A percentile compares a stretch with the other conserved stretches of the same genome.
Conservation (phyloP, 768 basidiomycete species). For the Lactarius hengduanensis region DNA sequence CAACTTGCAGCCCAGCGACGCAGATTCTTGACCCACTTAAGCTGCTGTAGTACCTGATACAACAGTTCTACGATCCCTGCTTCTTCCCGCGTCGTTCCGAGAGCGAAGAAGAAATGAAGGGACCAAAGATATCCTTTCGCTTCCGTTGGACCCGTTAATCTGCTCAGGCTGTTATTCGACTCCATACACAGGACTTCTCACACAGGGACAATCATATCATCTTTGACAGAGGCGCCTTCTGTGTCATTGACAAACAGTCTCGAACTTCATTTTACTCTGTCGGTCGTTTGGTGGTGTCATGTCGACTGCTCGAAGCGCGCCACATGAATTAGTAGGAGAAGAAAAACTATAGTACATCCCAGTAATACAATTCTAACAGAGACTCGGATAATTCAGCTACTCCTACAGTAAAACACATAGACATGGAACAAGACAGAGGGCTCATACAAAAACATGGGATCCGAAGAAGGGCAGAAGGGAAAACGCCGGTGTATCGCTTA, state of each 20-base stretch:
- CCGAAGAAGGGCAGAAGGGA: not conserved
- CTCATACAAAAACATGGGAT: not conserved
- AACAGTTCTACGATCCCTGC: not conserved
- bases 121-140: not conserved
- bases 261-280: not conserved
- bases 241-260: not conserved
- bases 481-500: not conserved
- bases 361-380: not conserved
- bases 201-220: not conserved
- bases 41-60: not conserved
- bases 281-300: not conserved
- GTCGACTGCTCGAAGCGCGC: not conserved
- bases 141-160: not conserved
- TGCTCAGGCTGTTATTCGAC: not conserved
- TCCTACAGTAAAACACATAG: slow-evolving; percentile 1
- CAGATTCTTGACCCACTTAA: not conserved
- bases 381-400: slow-evolving; percentile 1
- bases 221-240: not conserved
- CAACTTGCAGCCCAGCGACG: not conserved
- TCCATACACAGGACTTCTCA: not conserved
- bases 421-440: slow-evolving; percentile 1
- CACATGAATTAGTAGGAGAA: not conserved
- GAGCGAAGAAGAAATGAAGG: not conserved
- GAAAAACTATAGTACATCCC: not conserved
- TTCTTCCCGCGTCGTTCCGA: not conserved